Conservation (phyloP, 345 rosid species). For the Ceriops zippeliana region DNA sequence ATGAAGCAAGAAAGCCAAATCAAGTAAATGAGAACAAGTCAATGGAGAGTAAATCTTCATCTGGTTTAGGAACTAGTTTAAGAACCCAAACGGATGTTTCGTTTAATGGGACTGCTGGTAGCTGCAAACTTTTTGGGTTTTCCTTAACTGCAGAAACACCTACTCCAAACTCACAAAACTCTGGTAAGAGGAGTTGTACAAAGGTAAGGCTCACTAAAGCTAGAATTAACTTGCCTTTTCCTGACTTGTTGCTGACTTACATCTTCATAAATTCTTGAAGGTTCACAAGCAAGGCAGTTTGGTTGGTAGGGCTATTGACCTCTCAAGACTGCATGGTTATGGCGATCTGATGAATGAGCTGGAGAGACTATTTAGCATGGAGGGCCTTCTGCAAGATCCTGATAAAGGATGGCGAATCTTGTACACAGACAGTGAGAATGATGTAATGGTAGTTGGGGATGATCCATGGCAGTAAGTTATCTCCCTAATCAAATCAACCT, state of each 20-base stretch:
- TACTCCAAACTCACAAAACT: slow-evolving; percentile 45
- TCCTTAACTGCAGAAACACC: slow-evolving; percentile 55
- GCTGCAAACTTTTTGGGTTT: slow-evolving; percentile 86
- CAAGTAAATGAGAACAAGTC: slow-evolving; percentile 35
- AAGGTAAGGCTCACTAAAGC: slow-evolving; percentile 50
- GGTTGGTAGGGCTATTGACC: slow-evolving; percentile 92
- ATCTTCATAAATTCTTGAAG: slow-evolving; percentile 34
- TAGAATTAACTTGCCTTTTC: slow-evolving; percentile 2
- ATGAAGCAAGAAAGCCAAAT: slow-evolving; percentile 39
- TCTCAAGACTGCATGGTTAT: slow-evolving; percentile 65
- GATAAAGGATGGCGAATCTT: slow-evolving; percentile 81
- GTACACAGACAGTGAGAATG: slow-evolving; percentile 87
- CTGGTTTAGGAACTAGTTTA: slow-evolving; percentile 33
- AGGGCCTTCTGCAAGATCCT: slow-evolving; percentile 69
- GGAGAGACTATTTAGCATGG: slow-evolving; percentile 74
- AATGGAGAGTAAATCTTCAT: slow-evolving; percentile 35
- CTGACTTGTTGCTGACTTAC: slow-evolving; percentile 16
- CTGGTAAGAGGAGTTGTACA: slow-evolving; percentile 85
- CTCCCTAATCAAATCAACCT: neutral
- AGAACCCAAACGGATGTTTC: slow-evolving; percentile 36
- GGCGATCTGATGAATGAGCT: slow-evolving; percentile 67
- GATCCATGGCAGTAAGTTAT: slow-evolving; percentile 93
- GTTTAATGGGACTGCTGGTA: slow-evolving; percentile 39
- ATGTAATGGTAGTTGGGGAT: slow-evolving; percentile 91
- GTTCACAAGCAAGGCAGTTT: slow-evolving; percentile 95